Evolutionary conservation across 805 yeast genomes (phyloP).

Genomic region (Zygosaccharomyces lentus): DNA sequence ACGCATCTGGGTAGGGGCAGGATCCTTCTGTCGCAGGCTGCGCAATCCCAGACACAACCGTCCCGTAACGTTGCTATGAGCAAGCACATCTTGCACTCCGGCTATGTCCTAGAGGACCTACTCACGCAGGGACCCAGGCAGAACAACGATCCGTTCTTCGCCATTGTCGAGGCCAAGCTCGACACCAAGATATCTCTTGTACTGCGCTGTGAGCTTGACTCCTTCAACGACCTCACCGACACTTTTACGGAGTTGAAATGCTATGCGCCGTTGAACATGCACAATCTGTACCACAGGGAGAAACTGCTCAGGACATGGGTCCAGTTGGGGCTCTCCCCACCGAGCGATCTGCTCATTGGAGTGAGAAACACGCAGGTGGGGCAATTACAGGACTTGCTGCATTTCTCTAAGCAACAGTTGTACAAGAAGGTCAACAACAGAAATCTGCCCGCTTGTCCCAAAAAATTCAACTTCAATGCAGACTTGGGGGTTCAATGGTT

Average conservation of each 20-base stretch:
- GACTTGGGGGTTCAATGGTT: conserved; percentile 30
- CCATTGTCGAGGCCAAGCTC: conserved; percentile 26
- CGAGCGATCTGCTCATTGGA: conserved; percentile 31
- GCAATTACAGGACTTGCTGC: conserved; percentile 21
- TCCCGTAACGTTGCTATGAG: conserved; percentile 11
- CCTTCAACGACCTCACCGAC: conserved; percentile 19
- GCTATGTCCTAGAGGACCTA: conserved; percentile 32
- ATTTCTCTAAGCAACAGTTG: conserved; percentile 22
- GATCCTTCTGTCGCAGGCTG: conserved; percentile 23
- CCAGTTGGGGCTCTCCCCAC: conserved; percentile 29
- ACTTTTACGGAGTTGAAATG: conserved; percentile 33
- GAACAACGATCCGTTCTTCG: conserved; percentile 16
- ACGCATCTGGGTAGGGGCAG: conserved; percentile 18
- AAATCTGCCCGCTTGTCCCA: conserved; percentile 13
- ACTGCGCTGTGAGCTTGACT: conserved; percentile 35
- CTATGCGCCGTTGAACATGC: conserved; percentile 21
- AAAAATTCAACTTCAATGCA: conserved; percentile 24
- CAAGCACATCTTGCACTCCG: conserved; percentile 27
- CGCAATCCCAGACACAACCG: conserved; percentile 6
- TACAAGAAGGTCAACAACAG: conserved; percentile 21
- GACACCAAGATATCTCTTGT: conserved; percentile 19
- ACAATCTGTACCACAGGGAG: conserved; percentile 24
- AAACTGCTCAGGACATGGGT: conserved; percentile 34
- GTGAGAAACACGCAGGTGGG: conserved; percentile 26
- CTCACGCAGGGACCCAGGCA: conserved; percentile 12